A percentile compares a stretch with the other conserved stretches of the same genome.
Evolutionary conservation across 192 early-diverging fungal genomes (phyloP).

Genomic region (Piromyces finnis): DNA sequence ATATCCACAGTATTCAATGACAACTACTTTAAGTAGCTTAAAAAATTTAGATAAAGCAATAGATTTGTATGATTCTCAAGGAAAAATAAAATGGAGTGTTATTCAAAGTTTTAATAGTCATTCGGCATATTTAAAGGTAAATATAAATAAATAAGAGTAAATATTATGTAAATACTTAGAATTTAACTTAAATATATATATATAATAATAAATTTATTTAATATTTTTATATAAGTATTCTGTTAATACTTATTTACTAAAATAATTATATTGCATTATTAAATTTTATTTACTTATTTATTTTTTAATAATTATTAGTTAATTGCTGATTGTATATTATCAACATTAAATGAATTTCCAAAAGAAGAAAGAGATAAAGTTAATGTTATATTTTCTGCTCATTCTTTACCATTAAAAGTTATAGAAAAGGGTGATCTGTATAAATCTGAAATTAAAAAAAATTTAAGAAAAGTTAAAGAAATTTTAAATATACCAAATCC

Average conservation of each 20-base stretch:
- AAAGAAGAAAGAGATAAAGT: conserved; percentile 44
- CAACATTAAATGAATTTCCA: conserved; percentile 42
- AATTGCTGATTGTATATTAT: conserved; percentile 63
- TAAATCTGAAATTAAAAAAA: conserved; percentile 69
- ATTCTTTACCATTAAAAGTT: conserved; percentile 83
- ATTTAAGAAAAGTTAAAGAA: conserved; percentile 64
- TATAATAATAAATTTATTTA: too few relatives aligned
- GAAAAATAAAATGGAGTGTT: neutral
- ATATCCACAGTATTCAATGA: neutral
- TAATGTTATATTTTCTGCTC: conserved; percentile 83
- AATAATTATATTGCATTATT: too few relatives aligned
- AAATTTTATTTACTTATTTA: too few relatives aligned
- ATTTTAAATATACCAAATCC: conserved; percentile 54
- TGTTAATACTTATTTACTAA: too few relatives aligned
- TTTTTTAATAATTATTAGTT: conserved; percentile 16
- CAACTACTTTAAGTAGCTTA: neutral
- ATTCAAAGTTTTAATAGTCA: neutral
- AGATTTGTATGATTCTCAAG: neutral
- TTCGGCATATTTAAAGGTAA: neutral
- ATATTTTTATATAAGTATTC: too few relatives aligned
- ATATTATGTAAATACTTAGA: too few relatives aligned
- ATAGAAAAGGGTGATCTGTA: conserved; percentile 87
- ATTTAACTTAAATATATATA: too few relatives aligned
- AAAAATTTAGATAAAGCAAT: neutral
- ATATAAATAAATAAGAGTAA: neutral